Evolutionary conservation across 768 basidiomycete species (phyloP).

Genomic region (Strobilomyces confusus): DNA sequence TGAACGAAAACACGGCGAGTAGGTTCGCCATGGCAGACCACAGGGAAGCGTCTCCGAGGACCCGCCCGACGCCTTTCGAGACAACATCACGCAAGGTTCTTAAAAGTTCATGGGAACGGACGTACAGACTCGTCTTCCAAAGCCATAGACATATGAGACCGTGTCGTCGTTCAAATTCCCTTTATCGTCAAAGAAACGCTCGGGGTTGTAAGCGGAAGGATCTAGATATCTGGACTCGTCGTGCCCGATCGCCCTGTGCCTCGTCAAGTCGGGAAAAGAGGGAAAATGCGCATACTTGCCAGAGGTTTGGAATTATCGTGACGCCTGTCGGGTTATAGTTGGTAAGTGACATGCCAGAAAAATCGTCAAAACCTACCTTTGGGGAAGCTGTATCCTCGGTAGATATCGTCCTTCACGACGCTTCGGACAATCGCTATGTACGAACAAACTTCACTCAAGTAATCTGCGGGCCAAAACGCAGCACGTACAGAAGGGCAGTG

Average conservation of each 20-base stretch:
- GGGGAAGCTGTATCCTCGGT: conserved; percentile 8
- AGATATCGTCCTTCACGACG: conserved; percentile 5
- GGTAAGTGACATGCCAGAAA: neutral
- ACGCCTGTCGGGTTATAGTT: neutral
- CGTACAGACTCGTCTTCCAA: conserved; percentile 7
- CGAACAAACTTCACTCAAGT: neutral
- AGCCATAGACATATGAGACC: conserved; percentile 1
- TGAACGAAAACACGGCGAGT: conserved; percentile 6
- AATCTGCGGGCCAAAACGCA: neutral
- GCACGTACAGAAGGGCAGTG: conserved; percentile 5
- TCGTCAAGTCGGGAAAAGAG: neutral
- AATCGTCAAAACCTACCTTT: neutral
- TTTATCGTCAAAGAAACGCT: conserved; percentile 8
- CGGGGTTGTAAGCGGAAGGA: conserved; percentile 1
- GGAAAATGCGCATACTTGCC: neutral
- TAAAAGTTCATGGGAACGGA: neutral
- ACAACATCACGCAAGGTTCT: neutral
- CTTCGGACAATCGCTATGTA: conserved; percentile 5
- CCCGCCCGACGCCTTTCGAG: conserved; percentile 3
- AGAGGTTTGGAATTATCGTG: conserved; percentile 7
- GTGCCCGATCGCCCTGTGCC: conserved; percentile 4
- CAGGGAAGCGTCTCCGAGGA: conserved; percentile 1
- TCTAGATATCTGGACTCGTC: conserved; percentile 5
- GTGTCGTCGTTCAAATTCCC: conserved; percentile 7
- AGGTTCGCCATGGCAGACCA: conserved; percentile 2